Percentiles rank a stretch among this genome's conserved stretches.
These are phyloP conservation scores for Vitis hybrid DNA, from an alignment of 177 flowering plant genomes.

Conservation along the genomic window DNA sequence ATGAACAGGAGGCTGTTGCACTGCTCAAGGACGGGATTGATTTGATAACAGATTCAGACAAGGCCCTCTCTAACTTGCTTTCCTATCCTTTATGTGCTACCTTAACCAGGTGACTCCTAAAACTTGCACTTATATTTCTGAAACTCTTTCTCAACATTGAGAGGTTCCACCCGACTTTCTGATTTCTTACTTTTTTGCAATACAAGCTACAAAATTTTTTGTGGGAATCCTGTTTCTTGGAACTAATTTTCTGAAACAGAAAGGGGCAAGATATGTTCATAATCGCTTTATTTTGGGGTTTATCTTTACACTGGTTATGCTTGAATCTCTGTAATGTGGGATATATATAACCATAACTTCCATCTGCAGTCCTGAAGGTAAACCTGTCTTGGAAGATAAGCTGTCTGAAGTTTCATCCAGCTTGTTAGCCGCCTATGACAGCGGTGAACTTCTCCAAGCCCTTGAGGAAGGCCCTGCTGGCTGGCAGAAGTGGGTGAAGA, in stretches of 20 bases:
- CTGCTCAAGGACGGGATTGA: conserved; percentile 89
- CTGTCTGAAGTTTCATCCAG: conserved; percentile 73
- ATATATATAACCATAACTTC: neutral
- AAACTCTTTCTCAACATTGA: neutral
- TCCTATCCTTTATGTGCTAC: conserved; percentile 75
- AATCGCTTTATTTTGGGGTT: too few species aligned
- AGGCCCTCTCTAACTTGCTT: conserved; percentile 63
- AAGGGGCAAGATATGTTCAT: too few species aligned
- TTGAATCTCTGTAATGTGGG: neutral
- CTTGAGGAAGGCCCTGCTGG: conserved; percentile 83
- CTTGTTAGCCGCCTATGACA: conserved; percentile 77
- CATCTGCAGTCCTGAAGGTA: conserved; percentile 71
- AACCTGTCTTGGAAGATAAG: conserved; percentile 64
- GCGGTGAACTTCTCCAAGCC: conserved; percentile 68
- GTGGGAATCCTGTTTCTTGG: too few species aligned
- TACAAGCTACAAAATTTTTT: neutral
- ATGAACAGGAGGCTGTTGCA: conserved; percentile 65
- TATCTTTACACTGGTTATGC: neutral
- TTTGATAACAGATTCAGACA: conserved; percentile 76
- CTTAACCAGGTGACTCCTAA: conserved; percentile 55
- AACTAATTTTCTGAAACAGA: too few species aligned
- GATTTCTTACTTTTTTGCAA: neutral
- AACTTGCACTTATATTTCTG: neutral
- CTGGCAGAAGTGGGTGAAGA: conserved; percentile 93
- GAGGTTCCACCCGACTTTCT: neutral